Percentiles rank a stretch among this genome's conserved stretches.
phyloP scores from a whole-genome alignment of 2,329 filamentous ascomycete genomes.

The Fusarium tanahbumbuense region DNA sequence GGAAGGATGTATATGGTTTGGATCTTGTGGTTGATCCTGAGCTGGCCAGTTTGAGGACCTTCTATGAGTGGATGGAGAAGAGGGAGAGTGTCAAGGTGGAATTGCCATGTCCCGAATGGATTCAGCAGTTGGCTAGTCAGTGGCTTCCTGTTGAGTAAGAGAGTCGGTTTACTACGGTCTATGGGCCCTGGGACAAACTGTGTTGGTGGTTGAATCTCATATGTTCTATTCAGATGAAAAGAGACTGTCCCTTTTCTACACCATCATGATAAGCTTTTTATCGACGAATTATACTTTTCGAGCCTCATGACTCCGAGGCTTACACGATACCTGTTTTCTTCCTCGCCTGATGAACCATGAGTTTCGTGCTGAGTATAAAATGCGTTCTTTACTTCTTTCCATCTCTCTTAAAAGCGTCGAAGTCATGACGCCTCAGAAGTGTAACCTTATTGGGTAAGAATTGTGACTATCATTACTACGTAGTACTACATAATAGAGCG shows the following conservation, averaged over 20 bases:
- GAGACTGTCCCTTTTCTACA: not conserved
- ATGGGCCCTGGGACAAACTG: not conserved
- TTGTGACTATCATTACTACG: not conserved
- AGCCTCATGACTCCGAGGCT: not conserved
- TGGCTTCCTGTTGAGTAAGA: constrained; percentile 26
- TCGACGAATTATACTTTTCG: not conserved
- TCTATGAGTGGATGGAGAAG: constrained; percentile 20
- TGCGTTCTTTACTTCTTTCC: not conserved
- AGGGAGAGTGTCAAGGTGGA: constrained; percentile 23
- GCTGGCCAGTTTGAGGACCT: constrained; percentile 3
- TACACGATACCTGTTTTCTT: not conserved
- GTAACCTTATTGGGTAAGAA: not conserved
- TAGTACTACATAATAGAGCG: not conserved
- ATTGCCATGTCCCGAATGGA: constrained; percentile 8
- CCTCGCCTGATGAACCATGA: rapidly evolving
- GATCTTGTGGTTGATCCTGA: constrained; percentile 14
- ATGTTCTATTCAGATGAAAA: not conserved
- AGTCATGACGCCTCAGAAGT: not conserved
- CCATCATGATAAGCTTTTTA: not conserved
- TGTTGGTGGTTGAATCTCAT: not conserved
- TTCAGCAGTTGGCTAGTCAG: constrained; percentile 23
- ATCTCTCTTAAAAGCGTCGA: not conserved
- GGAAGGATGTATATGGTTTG: constrained; percentile 25
- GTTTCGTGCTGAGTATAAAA: not conserved
- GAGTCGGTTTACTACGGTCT: too few relatives aligned